These are phyloP conservation scores for Groenewaldozyma auringiensis DNA, from an alignment of 1,139 yeast species.

Conservation along the genomic window DNA sequence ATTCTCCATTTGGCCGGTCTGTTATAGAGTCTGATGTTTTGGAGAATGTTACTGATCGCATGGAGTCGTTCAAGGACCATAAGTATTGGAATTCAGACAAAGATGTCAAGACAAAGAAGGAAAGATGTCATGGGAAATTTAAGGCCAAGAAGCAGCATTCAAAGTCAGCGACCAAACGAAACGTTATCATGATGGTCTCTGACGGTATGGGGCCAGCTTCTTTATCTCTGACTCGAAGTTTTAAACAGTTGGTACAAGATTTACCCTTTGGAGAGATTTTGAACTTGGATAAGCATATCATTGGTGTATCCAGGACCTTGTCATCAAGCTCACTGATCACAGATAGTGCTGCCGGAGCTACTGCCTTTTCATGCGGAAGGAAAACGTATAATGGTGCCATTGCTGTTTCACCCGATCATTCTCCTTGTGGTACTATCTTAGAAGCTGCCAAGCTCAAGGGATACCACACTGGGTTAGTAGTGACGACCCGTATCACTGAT, in stretches of 20 bases:
- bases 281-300: constrained; percentile 53
- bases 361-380: constrained; percentile 74
- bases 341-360: constrained; percentile 93
- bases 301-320: constrained; percentile 74
- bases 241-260: constrained; percentile 49
- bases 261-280: constrained; percentile 48
- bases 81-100: neutral
- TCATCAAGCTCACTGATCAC: constrained; percentile 67
- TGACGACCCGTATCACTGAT: constrained; percentile 73
- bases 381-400: constrained; percentile 82
- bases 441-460: constrained; percentile 79
- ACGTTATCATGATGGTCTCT: constrained; percentile 76
- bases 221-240: constrained; percentile 64
- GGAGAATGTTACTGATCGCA: too few relatives aligned
- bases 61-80: too few relatives aligned
- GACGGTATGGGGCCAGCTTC: constrained; percentile 94
- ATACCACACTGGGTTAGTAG: constrained; percentile 75
- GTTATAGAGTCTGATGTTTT: too few relatives aligned
- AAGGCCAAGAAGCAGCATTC: neutral
- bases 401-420: constrained; percentile 53
- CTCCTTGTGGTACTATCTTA: constrained; percentile 72
- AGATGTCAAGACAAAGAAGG: neutral
- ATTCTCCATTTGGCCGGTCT: neutral
- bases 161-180: constrained; percentile 34
- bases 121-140: neutral